Conservation (phyloP, 352 stramenopile genomes). For the Phytophthora sp. region DNA sequence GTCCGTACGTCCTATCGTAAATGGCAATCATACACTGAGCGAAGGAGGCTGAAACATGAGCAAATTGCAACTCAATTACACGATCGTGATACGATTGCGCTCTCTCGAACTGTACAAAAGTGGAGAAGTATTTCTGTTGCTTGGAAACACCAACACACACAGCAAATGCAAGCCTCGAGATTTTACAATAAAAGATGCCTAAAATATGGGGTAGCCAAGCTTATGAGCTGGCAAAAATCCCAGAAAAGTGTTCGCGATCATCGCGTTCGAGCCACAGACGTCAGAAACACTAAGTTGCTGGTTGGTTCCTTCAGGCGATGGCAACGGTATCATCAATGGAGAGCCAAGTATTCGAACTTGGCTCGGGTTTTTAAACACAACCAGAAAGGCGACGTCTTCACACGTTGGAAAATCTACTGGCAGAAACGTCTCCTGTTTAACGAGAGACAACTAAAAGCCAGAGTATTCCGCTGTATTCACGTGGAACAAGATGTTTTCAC, state of each 20-base stretch:
- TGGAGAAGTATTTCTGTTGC: constrained; percentile 16
- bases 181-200: constrained; percentile 17
- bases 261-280: not conserved
- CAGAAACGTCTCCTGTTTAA: not conserved
- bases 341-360: constrained; percentile 29
- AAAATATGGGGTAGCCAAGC: not conserved
- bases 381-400: constrained; percentile 32
- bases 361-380: constrained; percentile 30
- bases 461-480: constrained; percentile 26
- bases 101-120: constrained; percentile 23
- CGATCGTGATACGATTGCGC: not conserved
- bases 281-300: not conserved
- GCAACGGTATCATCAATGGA: constrained; percentile 31
- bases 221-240: constrained; percentile 8
- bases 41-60: not conserved
- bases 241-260: constrained; percentile 1
- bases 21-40: constrained; percentile 19
- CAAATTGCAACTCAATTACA: not conserved
- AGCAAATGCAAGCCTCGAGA: not conserved
- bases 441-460: constrained; percentile 24
- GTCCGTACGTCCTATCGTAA: not conserved
- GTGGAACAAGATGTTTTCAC: constrained; percentile 10
- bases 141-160: not conserved
- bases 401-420: constrained; percentile 38
- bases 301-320: constrained; percentile 25